Evolutionary conservation across 805 yeast species (phyloP).

Genomic region (Schizosaccharomyces pombe): ASM294v3 CU329670.1:3706001-3706500

Average conservation of each 20-base stretch:
- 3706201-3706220: neutral
- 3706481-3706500: neutral
- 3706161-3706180: neutral
- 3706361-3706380: neutral
- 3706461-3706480: neutral
- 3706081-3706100: constrained; percentile 28
- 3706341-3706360: neutral
- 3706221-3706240: neutral
- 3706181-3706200: neutral
- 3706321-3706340: neutral
- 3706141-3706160: neutral
- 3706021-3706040: constrained; percentile 40
- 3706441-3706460: neutral
- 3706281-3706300: neutral
- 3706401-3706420: too few species aligned
- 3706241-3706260: neutral
- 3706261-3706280: neutral
- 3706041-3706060: constrained; percentile 56
- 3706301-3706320: neutral
- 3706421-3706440: neutral
- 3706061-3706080: constrained; percentile 67
- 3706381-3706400: too few species aligned
- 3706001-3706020: constrained; percentile 32
- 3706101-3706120: neutral
- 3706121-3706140: neutral